Conservation (phyloP, 106 monocot genomes). For the Dioscorea dumetorum region DNA sequence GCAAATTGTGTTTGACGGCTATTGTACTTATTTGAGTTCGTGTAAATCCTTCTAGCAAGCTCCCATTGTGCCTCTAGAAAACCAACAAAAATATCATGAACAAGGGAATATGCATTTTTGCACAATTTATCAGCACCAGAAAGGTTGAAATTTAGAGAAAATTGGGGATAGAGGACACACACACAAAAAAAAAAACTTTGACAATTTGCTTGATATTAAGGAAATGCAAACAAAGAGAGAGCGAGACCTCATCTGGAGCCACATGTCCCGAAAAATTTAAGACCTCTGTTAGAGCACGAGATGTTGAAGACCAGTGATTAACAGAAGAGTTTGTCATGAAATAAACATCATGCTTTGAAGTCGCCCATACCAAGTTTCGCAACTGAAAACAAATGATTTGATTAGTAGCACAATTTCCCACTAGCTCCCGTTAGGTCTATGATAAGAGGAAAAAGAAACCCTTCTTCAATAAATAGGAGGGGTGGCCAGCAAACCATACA, state of each 20-base stretch:
- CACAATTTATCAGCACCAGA: not conserved
- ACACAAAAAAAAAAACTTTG: too few species aligned
- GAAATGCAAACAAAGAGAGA: not conserved
- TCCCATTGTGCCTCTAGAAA: constrained; percentile 22
- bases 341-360: constrained; percentile 40
- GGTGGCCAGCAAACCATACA: too few species aligned
- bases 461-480: too few species aligned
- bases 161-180: too few species aligned
- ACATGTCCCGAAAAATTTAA: constrained; percentile 24
- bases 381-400: constrained; percentile 12
- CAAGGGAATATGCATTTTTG: not conserved
- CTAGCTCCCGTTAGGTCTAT: too few species aligned
- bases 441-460: too few species aligned
- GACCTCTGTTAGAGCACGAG: constrained; percentile 30
- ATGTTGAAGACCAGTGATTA: constrained; percentile 31
- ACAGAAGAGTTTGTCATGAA: constrained; percentile 36
- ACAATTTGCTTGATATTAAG: too few species aligned
- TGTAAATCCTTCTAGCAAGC: constrained; percentile 32
- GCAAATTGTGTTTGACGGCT: constrained; percentile 30
- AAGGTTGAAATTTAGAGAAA: too few species aligned
- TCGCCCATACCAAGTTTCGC: constrained; percentile 42
- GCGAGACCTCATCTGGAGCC: constrained; percentile 19
- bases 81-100: not conserved
- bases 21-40: constrained; percentile 42
- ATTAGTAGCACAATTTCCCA: too few species aligned